Evolutionary conservation across 106 monocot genomes (phyloP), one percentile per base, ranked within the genome.

Genomic region (Allium cepa): DNA sequence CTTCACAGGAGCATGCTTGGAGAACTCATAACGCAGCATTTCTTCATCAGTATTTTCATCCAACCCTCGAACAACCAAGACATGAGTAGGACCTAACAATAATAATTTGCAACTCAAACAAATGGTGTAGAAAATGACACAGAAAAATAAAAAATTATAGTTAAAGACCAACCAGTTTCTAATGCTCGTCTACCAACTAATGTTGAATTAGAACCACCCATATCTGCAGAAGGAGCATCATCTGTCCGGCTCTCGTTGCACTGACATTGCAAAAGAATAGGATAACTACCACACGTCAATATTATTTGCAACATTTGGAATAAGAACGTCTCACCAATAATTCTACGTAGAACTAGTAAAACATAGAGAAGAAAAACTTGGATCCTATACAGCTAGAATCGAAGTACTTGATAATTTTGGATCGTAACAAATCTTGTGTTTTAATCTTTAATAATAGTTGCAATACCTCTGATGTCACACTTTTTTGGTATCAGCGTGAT

Each of bases 1-100:
- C 80, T 83, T 93, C 61, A 99, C 82, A 53, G 99, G 87, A 80
- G 93, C 89, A 87, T 99, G 90, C 79, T 99, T 99, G 55, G 99
- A 76, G 71, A 93, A 99, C 62, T 99, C 99, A 63, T 93, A 99
- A 4, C 99, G 86, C 50, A 99, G 84, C 99, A 99, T 90, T 77
- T 99, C 99, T 71, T 99, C 99, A 81, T 99, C 99, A 79, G 99
- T 93, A 80, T 99, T 99, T 80, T 99, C 93, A 87, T 93, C 99
- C 68, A 99, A 73, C n/a, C 99, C 99, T 58, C 99, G 99, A 22
- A 99, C 85, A 69, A 93, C 99, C 60, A 99, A 74, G 64, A 99
- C 99, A 85, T 99, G 93, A 61, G 87, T 93, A 53, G 99, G 93
- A 58, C 99, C 99, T 99, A 73, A 58, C 46, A 78, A 58, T 22